Evolutionary conservation across 495 filamentous ascomycete genomes (phyloP).

Genomic region (Neurospora sp.): DNA sequence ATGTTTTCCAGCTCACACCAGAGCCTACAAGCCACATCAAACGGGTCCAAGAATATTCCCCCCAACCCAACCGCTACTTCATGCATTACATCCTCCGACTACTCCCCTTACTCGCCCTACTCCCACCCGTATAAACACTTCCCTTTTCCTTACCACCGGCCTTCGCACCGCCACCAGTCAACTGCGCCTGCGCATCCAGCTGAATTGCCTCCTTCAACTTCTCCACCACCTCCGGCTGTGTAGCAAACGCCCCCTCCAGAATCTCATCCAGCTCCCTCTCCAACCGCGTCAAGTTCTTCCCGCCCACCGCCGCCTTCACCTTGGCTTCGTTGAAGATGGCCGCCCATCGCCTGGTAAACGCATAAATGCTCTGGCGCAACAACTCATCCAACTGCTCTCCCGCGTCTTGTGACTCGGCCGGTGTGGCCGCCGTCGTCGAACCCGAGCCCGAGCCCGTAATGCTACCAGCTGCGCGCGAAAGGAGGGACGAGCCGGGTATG

Average conservation of each 20-base stretch:
- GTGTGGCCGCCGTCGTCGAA: background rate
- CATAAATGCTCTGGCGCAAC: slow-evolving; percentile 66
- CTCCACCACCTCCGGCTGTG: slow-evolving; percentile 35
- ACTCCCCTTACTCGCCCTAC: background rate
- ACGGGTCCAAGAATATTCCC: background rate
- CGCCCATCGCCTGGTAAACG: slow-evolving; percentile 60
- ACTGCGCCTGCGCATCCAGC: slow-evolving; percentile 30
- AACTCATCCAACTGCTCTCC: slow-evolving; percentile 74
- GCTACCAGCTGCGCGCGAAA: background rate
- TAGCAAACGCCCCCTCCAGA: slow-evolving; percentile 33
- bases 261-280: slow-evolving; percentile 39
- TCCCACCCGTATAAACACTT: background rate
- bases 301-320: slow-evolving; percentile 18
- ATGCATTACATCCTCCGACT: background rate
- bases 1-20: background rate
- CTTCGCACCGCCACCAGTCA: slow-evolving; percentile 7
- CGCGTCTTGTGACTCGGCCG: slow-evolving; percentile 42
- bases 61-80: background rate
- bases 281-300: slow-evolving; percentile 27
- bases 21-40: background rate
- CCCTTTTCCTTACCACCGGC: slow-evolving; percentile 1
- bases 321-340: slow-evolving; percentile 28
- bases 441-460: background rate
- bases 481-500: slow-evolving; percentile 24
- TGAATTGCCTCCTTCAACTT: slow-evolving; percentile 42